These are phyloP conservation scores for Barbarea vulgaris DNA, from an alignment of 345 rosid species.

Conservation along the genomic window DNA sequence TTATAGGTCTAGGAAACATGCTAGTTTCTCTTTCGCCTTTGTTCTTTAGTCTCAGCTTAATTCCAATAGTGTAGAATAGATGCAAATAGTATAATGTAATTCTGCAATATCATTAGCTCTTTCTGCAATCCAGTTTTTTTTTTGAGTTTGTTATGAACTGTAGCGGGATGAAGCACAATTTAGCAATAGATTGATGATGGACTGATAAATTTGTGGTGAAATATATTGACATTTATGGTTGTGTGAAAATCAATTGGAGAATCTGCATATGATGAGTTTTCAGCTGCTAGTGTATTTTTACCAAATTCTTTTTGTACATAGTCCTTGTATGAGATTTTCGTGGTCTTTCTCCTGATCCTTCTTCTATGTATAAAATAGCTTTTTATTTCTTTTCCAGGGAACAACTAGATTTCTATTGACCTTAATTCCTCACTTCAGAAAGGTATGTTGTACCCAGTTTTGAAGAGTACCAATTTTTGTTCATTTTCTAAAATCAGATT, in stretches of 20 bases:
- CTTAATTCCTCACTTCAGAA: constrained; percentile 82
- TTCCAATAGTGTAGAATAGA: no score
- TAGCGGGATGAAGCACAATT: background rate
- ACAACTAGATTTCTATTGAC: constrained; percentile 71
- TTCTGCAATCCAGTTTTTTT: background rate
- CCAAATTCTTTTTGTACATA: background rate
- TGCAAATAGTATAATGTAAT: no score
- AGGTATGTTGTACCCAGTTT: constrained; percentile 49
- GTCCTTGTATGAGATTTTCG: background rate
- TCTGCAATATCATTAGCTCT: background rate
- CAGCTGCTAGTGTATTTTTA: background rate
- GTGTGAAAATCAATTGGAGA: background rate
- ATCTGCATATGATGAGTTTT: background rate
- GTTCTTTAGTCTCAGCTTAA: background rate
- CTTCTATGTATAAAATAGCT: background rate
- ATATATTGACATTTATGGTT: background rate
- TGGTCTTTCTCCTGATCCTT: background rate
- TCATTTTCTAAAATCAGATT: background rate
- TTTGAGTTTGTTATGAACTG: constrained; percentile 1
- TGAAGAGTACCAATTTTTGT: background rate
- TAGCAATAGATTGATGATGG: background rate
- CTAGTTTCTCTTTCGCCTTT: constrained; percentile 6
- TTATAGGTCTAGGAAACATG: background rate
- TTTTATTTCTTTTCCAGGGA: constrained; percentile 54
- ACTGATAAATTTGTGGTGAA: background rate